Conservation (phyloP, 108 stramenopile species). For the Pseudonitzschia multiseries region DNA sequence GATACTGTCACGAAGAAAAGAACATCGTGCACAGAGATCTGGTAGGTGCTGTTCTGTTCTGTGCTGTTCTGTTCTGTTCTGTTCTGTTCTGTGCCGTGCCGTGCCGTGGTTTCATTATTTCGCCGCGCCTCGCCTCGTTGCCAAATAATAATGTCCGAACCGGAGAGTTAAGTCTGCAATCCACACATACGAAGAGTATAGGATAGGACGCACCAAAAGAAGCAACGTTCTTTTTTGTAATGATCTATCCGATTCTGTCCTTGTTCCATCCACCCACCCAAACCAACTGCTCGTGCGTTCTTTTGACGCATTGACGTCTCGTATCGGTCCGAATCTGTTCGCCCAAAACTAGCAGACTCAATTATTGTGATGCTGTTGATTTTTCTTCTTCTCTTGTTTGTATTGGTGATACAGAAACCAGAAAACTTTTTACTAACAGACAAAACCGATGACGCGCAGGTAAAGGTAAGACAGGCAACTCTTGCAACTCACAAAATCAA, state of each 20-base stretch:
- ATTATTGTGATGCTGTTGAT: not conserved
- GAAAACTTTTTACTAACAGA: conserved; percentile 61
- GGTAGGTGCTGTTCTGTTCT: too few species aligned
- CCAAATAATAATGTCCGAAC: not conserved
- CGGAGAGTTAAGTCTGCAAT: too few species aligned
- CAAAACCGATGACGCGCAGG: conserved; percentile 32
- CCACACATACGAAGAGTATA: not conserved
- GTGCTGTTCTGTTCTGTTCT: too few species aligned
- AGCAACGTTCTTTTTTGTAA: not conserved
- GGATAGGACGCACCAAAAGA: not conserved
- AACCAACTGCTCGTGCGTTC: too few species aligned
- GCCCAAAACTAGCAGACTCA: too few species aligned
- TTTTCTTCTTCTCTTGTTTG: too few species aligned
- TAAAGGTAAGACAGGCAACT: conserved; percentile 9
- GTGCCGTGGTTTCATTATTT: too few species aligned
- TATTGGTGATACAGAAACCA: conserved; percentile 27
- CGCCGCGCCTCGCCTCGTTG: not conserved
- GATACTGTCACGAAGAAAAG: conserved; percentile 64
- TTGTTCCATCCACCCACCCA: not conserved
- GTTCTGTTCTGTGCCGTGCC: too few species aligned
- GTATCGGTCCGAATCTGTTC: not conserved
- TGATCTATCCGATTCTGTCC: not conserved
- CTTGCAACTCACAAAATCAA: not conserved
- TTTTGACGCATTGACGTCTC: too few species aligned
- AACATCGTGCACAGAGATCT: conserved; percentile 68